These are phyloP conservation scores for Phlebiopsis gigantea DNA, from an alignment of 768 basidiomycete genomes.

Conservation along the genomic window DNA sequence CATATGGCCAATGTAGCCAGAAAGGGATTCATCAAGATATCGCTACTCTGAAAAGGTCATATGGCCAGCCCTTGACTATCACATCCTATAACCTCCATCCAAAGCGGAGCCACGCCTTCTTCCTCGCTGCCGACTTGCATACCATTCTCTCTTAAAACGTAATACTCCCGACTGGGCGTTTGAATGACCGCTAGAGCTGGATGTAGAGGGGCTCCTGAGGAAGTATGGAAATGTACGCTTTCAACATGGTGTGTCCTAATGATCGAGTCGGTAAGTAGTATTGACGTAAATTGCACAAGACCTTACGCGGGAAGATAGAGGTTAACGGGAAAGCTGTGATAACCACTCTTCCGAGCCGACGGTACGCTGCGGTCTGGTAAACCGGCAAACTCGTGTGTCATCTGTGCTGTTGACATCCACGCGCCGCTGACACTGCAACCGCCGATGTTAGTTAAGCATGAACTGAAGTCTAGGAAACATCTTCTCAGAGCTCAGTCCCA, in stretches of 20 bases:
- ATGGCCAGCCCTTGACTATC: conserved; percentile 15
- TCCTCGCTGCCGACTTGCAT: conserved; percentile 76
- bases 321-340: conserved; percentile 32
- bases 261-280: background rate
- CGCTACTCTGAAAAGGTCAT: too few relatives aligned
- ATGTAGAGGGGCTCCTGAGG: conserved; percentile 43
- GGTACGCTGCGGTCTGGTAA: conserved; percentile 19
- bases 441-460: background rate
- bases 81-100: conserved; percentile 58
- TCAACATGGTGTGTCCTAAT: conserved; percentile 71
- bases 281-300: background rate
- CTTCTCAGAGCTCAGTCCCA: background rate
- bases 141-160: conserved; percentile 67
- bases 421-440: conserved; percentile 55
- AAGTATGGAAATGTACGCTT: conserved; percentile 59
- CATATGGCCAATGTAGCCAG: too few relatives aligned
- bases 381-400: conserved; percentile 69
- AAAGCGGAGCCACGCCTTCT: conserved; percentile 57
- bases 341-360: conserved; percentile 8
- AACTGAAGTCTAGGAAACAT: too few relatives aligned
- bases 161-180: conserved; percentile 64
- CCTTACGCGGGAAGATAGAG: conserved; percentile 64
- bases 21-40: too few relatives aligned
- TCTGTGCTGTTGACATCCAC: conserved; percentile 63
- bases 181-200: conserved; percentile 63